Conservation (phyloP, 1,284 basidiomycete genomes). For the Pascua sp. region DNA sequence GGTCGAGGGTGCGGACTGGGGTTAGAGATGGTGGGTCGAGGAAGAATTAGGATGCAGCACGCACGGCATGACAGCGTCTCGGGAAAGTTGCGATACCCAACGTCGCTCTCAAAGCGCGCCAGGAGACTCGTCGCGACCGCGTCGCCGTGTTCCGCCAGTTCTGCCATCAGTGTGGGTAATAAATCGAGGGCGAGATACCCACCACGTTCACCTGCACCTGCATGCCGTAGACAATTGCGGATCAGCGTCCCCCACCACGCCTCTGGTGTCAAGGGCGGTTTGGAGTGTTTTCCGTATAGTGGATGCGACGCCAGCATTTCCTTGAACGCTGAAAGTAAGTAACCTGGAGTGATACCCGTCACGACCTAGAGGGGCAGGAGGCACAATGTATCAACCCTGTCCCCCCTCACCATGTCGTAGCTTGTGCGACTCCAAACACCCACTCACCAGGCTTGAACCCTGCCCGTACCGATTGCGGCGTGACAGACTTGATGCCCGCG, state of each 20-base stretch:
- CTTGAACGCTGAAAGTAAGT: slow-evolving; percentile 37
- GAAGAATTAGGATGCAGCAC: no score
- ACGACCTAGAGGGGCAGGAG: neutral
- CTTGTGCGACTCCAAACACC: no score
- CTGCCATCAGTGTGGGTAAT: slow-evolving; percentile 9
- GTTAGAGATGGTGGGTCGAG: neutral
- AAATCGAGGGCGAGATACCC: neutral
- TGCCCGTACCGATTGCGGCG: slow-evolving; percentile 32
- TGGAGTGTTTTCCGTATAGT: slow-evolving; percentile 40
- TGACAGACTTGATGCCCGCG: slow-evolving; percentile 35
- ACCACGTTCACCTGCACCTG: slow-evolving; percentile 34
- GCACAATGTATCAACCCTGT: neutral
- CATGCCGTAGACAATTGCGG: slow-evolving; percentile 34
- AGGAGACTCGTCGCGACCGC: slow-evolving; percentile 29
- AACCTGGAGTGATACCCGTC: no score
- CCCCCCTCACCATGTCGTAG: no score
- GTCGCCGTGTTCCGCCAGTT: slow-evolving; percentile 25
- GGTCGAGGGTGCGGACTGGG: slow-evolving; percentile 34
- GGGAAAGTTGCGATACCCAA: slow-evolving; percentile 45
- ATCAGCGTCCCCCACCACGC: slow-evolving; percentile 49
- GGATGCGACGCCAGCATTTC: slow-evolving; percentile 30
- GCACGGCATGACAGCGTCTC: slow-evolving; percentile 29
- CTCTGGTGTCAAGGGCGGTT: slow-evolving; percentile 38
- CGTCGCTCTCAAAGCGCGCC: slow-evolving; percentile 41
- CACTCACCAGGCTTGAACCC: slow-evolving; percentile 43